Evolutionary conservation across 441 rosid genomes (phyloP), one percentile per base, ranked within the genome.

Genomic region (Arabidopsis hybrid): DNA sequence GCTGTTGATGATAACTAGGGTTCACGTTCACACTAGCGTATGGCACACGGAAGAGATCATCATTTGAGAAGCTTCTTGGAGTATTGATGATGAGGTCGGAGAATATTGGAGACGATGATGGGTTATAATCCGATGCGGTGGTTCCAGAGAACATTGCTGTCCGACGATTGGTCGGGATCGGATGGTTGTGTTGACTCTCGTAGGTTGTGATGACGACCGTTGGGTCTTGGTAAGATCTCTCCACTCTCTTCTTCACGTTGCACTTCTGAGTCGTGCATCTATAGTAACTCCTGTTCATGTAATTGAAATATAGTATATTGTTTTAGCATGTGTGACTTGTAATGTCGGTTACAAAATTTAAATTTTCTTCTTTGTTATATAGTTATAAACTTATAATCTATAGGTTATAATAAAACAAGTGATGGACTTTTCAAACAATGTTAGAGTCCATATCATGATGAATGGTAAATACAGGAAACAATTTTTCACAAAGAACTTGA

Each of bases 151-250:
- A 72, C 70, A 80, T 82, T 1, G 81, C 77, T 5, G 83, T 79
- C 50, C 98, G 85, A 52, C 87, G 84, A 43, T 80, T 86, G 1
- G 90, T 79, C 0, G 99, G 99, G 42, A 81, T 76, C 5, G 69
- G 86, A 42, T 93, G 98, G 79, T 84, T 89, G 71, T 93, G 98
- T 57, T 87, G 91, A 17, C 98, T 95, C 84, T 93, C 97, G 36
- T 93, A 93, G 1, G 98, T 93, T 16, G 98, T 93, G 77, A 91
- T 82, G 31, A 93, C 92, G 14, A 80, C 78, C 7, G 92, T 69
- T n/a, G 95, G 95, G 73, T 93, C 98, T 46, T 91, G 86, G 72
- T 78, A 88, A 12, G 98, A 91, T 74, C 97, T 88, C 50, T 93
- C 98, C 5, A 93, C 92, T 5, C 96, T 82, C 69, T 93, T 93